Evolutionary conservation across 2,329 filamentous ascomycete species (phyloP), one percentile per base, ranked within the genome.

Genomic region (Pleurostoma richardsiae): DNA sequence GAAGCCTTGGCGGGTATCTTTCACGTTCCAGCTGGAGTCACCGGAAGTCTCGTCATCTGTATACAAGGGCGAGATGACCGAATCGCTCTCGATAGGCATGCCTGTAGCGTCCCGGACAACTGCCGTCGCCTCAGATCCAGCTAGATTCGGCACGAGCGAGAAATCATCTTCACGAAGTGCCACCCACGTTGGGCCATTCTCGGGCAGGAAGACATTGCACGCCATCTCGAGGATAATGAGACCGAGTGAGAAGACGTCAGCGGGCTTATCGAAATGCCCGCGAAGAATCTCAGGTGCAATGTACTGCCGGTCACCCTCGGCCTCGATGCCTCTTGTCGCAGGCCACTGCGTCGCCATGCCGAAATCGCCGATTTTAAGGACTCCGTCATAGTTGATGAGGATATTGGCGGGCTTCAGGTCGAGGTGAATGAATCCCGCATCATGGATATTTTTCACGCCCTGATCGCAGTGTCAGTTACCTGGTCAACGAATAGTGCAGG

Each of bases 161-260:
- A 96, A 84, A 62, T 97, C 91, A 33, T 90, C 92, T 47, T 87
- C 88, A 42, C 94, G 83, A 41, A 99, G 78, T 42, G 89, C 89
- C 59, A 92, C 84, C 94, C 94, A 99, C 11, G 86, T 88, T 11
- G 84, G 79, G 41, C 94, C 94, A 55, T 97, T 96, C 60, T 96
- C 90, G 0, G 94, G 94, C 29, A 99, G 83, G 52, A 90, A 85
- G 43, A 96, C 90, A 60, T 99, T 99, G 52, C 88, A 90, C 29
- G 90, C 92, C 58, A 91, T 94, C 70, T 99, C 94, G 43, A 96
- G 82, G 64, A 96, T 88, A 65, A 97, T 95, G 57, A 97, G 80
- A 44, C 94, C 94, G 30, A 99, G 80, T 8, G 94, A 89, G 66
- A 96, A 99, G 43, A 99, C 80, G 65, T 99, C 94, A 33, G 90